A percentile compares a stretch with the other conserved stretches of the same genome.
phyloP scores from a whole-genome alignment of 352 stramenopile genomes.

The Phytophthora crassamura region DNA sequence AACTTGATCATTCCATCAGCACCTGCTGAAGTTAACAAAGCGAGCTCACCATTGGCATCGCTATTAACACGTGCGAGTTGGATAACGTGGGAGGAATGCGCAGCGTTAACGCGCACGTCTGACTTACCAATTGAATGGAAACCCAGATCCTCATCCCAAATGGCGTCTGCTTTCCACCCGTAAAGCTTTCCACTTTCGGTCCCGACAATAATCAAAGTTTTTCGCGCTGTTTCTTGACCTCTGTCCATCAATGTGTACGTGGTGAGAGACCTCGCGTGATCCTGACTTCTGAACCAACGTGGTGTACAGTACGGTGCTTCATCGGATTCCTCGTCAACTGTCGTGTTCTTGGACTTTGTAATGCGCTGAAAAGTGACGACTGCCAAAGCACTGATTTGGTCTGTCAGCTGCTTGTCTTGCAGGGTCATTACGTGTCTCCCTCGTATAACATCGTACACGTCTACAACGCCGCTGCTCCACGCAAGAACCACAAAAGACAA shows the following conservation, averaged over 20 bases:
- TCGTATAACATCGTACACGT: conserved; percentile 40
- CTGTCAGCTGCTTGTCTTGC: conserved; percentile 51
- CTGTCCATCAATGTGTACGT: background rate
- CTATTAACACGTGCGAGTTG: conserved; percentile 32
- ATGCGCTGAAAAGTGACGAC: conserved; percentile 20
- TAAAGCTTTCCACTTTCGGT: conserved; percentile 51
- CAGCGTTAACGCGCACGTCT: conserved; percentile 24
- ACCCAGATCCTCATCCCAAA: background rate
- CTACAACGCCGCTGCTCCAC: conserved; percentile 60
- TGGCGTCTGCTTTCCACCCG: conserved; percentile 36
- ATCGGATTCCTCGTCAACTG: background rate
- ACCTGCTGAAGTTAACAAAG: conserved; percentile 47
- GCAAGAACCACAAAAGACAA: conserved; percentile 46
- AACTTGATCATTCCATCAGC: conserved; percentile 69
- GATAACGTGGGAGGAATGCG: conserved; percentile 61
- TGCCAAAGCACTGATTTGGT: conserved; percentile 46
- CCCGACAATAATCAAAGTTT: conserved; percentile 39
- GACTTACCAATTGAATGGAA: conserved; percentile 35
- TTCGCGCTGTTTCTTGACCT: background rate
- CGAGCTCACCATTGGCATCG: conserved; percentile 3
- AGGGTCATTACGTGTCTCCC: conserved; percentile 43
- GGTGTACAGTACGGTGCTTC: conserved; percentile 11
- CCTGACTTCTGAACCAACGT: conserved; percentile 10
- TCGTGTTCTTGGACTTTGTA: background rate
- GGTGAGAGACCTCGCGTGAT: background rate